phyloP scores from a whole-genome alignment of 1,284 basidiomycete genomes.

The Neotropicomus parvogracilis region DNA sequence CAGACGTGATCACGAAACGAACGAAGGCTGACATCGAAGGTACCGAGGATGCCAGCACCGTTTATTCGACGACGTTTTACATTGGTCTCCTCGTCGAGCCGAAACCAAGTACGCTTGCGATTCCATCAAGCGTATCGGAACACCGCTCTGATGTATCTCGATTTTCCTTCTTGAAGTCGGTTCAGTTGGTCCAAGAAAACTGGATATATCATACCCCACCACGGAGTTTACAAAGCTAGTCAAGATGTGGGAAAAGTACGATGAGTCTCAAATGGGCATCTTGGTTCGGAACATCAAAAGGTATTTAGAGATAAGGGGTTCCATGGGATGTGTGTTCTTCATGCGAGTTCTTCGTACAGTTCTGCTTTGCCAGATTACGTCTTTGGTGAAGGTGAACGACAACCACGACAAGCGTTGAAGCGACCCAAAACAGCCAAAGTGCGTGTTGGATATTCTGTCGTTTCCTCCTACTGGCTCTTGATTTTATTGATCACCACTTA shows the following conservation, averaged over 20 bases:
- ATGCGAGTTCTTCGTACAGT: constrained; percentile 38
- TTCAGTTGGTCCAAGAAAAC: constrained; percentile 66
- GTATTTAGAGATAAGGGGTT: constrained; percentile 44
- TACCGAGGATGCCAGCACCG: constrained; percentile 72
- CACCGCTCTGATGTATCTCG: constrained; percentile 18
- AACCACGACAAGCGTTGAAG: constrained; percentile 57
- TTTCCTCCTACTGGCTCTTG: constrained; percentile 11
- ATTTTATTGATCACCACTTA: constrained; percentile 21
- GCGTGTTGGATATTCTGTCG: constrained; percentile 32
- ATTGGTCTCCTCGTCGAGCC: constrained; percentile 93
- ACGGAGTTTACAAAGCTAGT: constrained; percentile 94
- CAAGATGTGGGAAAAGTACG: constrained; percentile 95
- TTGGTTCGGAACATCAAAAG: constrained; percentile 91
- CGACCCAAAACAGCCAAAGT: constrained; percentile 77
- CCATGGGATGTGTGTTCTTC: constrained; percentile 12
- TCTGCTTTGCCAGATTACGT: constrained; percentile 77
- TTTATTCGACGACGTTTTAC: constrained; percentile 94
- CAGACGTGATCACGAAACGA: constrained; percentile 66
- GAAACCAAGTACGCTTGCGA: constrained; percentile 68
- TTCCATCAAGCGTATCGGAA: constrained; percentile 11
- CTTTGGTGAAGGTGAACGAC: constrained; percentile 77
- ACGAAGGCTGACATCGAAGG: constrained; percentile 80
- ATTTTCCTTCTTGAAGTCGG: constrained; percentile 48
- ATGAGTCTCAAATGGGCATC: constrained; percentile 91
- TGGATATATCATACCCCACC: constrained; percentile 97